phyloP scores from a whole-genome alignment of 2,329 filamentous ascomycete species.

The Colletotrichum phormii region DNA sequence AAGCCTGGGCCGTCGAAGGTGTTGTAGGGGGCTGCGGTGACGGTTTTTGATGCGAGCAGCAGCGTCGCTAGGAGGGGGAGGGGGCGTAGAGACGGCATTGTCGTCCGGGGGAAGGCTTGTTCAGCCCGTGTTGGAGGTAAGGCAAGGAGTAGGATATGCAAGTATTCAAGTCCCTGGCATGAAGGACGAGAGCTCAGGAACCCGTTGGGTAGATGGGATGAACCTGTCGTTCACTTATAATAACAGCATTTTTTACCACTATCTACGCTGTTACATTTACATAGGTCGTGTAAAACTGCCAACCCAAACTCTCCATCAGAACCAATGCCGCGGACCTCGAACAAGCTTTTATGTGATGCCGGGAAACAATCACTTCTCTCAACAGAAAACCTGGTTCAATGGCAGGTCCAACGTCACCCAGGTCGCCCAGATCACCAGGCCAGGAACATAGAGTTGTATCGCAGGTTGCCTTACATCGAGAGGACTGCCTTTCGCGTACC shows the following conservation, averaged over 20 bases:
- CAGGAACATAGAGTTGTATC: constrained; percentile 18
- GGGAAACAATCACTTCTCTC: neutral
- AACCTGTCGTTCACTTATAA: neutral
- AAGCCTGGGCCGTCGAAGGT: constrained; percentile 63
- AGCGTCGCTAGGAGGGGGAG: neutral
- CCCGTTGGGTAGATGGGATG: neutral
- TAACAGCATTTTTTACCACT: neutral
- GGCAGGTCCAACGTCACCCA: constrained; percentile 4
- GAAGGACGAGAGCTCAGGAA: too few species aligned
- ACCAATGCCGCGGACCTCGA: constrained; percentile 7
- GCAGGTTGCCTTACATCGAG: neutral
- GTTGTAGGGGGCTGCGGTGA: constrained; percentile 52
- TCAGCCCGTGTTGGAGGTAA: neutral
- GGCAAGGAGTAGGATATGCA: neutral
- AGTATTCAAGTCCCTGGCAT: neutral
- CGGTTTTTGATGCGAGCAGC: constrained; percentile 38
- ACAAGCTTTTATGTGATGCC: constrained; percentile 21
- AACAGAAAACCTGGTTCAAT: neutral
- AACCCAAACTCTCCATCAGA: neutral
- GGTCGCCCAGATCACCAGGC: constrained; percentile 6
- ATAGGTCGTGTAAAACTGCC: too few species aligned
- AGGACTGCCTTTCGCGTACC: neutral
- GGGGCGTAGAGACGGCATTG: neutral
- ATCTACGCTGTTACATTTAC: too few species aligned
- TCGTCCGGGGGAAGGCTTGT: neutral